Percentiles rank a stretch among this genome's conserved stretches.
Evolutionary conservation across 352 stramenopile genomes (phyloP).

Genomic region (Phytophthora nicotianae): DNA sequence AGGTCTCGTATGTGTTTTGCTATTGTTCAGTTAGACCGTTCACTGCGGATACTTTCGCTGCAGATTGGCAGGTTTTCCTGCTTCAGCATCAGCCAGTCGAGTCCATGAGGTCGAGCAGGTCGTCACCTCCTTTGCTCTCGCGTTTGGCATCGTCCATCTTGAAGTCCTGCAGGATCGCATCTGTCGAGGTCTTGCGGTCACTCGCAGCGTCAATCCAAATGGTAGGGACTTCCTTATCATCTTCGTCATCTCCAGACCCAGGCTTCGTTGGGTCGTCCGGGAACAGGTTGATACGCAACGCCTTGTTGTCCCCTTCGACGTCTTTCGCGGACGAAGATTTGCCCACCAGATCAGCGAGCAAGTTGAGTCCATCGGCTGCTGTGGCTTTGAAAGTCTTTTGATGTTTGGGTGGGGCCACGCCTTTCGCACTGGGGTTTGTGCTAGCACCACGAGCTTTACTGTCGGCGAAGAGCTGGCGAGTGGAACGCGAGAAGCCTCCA

Average conservation of each 20-base stretch:
- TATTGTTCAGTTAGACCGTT: not conserved
- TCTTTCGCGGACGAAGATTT: conserved; percentile 54
- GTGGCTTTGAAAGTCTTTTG: conserved; percentile 82
- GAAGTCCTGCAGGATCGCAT: conserved; percentile 65
- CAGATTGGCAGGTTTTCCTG: not conserved
- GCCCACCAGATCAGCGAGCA: conserved; percentile 85
- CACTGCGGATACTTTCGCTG: not conserved
- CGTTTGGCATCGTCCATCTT: conserved; percentile 54
- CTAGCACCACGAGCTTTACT: conserved; percentile 49
- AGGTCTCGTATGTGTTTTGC: conserved; percentile 4
- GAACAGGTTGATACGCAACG: conserved; percentile 84
- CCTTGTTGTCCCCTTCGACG: conserved; percentile 53
- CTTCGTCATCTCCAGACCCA: conserved; percentile 52
- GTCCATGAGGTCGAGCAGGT: conserved; percentile 91
- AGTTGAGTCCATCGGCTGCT: conserved; percentile 79
- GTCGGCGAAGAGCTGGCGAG: conserved; percentile 65
- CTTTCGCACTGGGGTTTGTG: conserved; percentile 23
- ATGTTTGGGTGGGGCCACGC: conserved; percentile 36
- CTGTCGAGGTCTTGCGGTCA: conserved; percentile 62
- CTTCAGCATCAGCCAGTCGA: conserved; percentile 37
- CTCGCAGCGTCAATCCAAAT: conserved; percentile 86
- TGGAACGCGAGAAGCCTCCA: conserved; percentile 41
- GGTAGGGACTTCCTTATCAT: conserved; percentile 66
- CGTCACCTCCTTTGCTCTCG: conserved; percentile 62
- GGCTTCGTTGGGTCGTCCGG: conserved; percentile 54